Evolutionary conservation across 148 eudicot genomes (phyloP), one percentile per base, ranked within the genome.

Genomic region (Dysphania ambrosioides): DNA sequence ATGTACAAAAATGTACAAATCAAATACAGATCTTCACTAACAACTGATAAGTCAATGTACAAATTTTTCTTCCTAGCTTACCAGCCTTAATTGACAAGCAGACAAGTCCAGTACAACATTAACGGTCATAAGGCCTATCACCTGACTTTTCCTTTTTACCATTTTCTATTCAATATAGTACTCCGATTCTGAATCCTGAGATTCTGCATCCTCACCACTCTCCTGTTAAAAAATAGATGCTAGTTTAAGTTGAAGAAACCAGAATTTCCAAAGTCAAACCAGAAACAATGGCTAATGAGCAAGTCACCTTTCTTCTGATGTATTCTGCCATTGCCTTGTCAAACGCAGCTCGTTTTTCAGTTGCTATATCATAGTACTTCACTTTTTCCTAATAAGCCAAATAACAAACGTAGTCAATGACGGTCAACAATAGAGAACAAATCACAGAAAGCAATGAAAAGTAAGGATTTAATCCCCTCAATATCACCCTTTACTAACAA

Each of bases 301-400:
- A 68, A 4, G 23, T 68, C 77, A 90, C 98, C 96, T 86, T 88
- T 83, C 81, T 87, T 73, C 62, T 94, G 58, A 72, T 84, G 78
- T 87, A 91, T 32, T 86, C 91, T 44, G 85, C 82, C 79, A 83
- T 85, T 10, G 91, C 91, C 61, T 32, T 85, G 66, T 94, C 97
- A 78, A 91, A 94, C 72, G 82, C 90, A 16, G 88, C 93, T 27
- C 98, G 83, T 82, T 91, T 94, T 79, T 88, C 92, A 24, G 96
- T 85, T 36, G 98, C 97, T 68, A 90, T 87, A 59, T 94, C 98
- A 77, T 94, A 94, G 83, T 94, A 94, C 42, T 91, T 84, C 76
- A 91, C 97, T 73, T 92, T 90, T 58, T 90, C 97, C 95, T 92
- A 13, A 57, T 66, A 66, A 36, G 64, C 6, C 44, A 78, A 31